Conservation (phyloP, 495 filamentous ascomycete species). For the Penicillium longicatenatum region DNA sequence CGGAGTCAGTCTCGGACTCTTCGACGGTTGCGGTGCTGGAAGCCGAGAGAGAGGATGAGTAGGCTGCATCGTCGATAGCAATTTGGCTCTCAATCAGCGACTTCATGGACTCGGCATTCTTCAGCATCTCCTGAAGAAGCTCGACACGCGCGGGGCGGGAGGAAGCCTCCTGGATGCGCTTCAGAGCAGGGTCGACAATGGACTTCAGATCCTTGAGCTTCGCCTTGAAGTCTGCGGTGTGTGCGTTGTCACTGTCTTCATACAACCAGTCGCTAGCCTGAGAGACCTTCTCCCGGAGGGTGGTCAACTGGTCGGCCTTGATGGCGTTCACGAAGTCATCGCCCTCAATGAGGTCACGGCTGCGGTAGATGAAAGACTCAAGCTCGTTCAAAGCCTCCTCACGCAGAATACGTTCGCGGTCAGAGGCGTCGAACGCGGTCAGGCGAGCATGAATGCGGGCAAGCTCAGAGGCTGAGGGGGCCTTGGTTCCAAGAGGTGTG, state of each 20-base stretch:
- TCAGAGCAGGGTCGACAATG: constrained; percentile 68
- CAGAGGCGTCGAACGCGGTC: constrained; percentile 79
- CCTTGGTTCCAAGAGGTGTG: constrained; percentile 61
- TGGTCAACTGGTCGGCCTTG: constrained; percentile 60
- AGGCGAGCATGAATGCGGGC: constrained; percentile 70
- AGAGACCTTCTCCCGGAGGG: constrained; percentile 63
- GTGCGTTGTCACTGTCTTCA: constrained; percentile 75
- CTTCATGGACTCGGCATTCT: constrained; percentile 52
- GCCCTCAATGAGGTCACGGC: constrained; percentile 77
- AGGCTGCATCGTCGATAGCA: constrained; percentile 41
- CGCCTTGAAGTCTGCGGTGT: constrained; percentile 66
- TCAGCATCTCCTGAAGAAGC: constrained; percentile 61
- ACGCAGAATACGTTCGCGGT: constrained; percentile 70
- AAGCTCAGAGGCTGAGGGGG: constrained; percentile 57
- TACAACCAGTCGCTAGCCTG: constrained; percentile 89
- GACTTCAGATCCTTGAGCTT: constrained; percentile 71
- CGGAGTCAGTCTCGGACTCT: constrained; percentile 27
- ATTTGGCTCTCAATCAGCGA: constrained; percentile 46
- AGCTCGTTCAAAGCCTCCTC: constrained; percentile 92
- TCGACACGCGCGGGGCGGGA: constrained; percentile 67
- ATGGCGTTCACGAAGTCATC: constrained; percentile 71
- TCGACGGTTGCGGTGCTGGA: constrained; percentile 29
- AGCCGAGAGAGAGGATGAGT: constrained; percentile 38
- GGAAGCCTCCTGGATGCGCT: constrained; percentile 65
- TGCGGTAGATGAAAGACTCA: constrained; percentile 90